Conservation (phyloP, 2,329 filamentous ascomycete species). For the Fusarium tjaetaba region DNA sequence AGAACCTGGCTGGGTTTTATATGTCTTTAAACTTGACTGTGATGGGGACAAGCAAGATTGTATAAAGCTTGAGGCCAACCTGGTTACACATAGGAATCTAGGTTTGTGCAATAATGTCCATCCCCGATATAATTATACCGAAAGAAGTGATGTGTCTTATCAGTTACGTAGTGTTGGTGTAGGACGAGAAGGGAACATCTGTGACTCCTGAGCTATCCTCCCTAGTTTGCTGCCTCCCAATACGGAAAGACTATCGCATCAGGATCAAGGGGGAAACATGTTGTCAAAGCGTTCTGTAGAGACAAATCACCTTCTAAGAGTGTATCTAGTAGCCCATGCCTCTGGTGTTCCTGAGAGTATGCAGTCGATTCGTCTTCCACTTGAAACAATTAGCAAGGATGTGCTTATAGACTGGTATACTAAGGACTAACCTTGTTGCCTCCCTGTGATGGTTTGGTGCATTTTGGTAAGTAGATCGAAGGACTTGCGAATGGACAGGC, state of each 20-base stretch:
- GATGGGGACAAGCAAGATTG: neutral
- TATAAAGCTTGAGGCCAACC: too few species aligned
- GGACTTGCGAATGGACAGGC: neutral
- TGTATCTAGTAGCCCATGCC: neutral
- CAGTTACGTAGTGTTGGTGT: too few species aligned
- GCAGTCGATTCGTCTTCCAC: too few species aligned
- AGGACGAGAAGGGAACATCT: accelerated
- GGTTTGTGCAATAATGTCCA: too few species aligned
- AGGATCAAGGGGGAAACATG: neutral
- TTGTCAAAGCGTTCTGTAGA: neutral
- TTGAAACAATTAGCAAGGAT: accelerated
- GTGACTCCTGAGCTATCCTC: neutral
- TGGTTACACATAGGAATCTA: too few species aligned
- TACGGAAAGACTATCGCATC: neutral
- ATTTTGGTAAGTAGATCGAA: neutral
- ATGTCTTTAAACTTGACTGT: neutral
- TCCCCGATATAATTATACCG: too few species aligned
- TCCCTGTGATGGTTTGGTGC: neutral
- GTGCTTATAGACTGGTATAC: accelerated
- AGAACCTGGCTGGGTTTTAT: accelerated
- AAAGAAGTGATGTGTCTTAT: too few species aligned
- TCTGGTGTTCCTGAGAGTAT: neutral
- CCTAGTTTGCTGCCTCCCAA: neutral
- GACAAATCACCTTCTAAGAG: neutral
- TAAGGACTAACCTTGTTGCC: neutral